Percentiles rank a stretch among this genome's conserved stretches.
Evolutionary conservation across 2,329 filamentous ascomycete species (phyloP).

Genomic region (Apiospora marii): DNA sequence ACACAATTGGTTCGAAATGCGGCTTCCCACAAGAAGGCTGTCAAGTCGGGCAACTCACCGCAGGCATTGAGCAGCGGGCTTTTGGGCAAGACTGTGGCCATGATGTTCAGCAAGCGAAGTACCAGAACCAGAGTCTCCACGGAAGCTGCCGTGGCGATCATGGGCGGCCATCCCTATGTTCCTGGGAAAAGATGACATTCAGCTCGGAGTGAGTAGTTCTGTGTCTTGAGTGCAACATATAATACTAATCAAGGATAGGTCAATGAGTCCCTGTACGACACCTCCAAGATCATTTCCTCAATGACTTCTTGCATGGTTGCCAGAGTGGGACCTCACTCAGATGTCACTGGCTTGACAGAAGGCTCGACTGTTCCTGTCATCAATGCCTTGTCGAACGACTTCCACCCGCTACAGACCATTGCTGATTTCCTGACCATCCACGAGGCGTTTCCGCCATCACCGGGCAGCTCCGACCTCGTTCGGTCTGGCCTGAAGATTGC

Average conservation of each 20-base stretch:
- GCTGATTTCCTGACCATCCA: conserved; percentile 92
- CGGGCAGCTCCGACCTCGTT: conserved; percentile 59
- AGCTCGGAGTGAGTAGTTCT: conserved; percentile 74
- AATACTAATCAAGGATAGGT: conserved; percentile 56
- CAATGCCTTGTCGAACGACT: conserved; percentile 88
- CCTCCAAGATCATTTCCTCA: conserved; percentile 89
- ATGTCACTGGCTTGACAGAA: conserved; percentile 74
- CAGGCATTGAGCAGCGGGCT: conserved; percentile 68
- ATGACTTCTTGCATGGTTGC: conserved; percentile 88
- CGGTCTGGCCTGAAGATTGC: conserved; percentile 88
- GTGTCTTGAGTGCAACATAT: not conserved
- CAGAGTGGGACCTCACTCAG: conserved; percentile 79
- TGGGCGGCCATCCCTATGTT: conserved; percentile 98
- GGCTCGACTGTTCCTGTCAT: conserved; percentile 82
- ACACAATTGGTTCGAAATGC: conserved; percentile 85
- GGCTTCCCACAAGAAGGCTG: conserved; percentile 74
- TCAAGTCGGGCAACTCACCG: conserved; percentile 74
- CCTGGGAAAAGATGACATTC: conserved; percentile 92
- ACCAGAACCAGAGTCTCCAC: conserved; percentile 94
- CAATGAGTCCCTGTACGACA: conserved; percentile 96
- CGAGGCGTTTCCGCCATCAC: conserved; percentile 70
- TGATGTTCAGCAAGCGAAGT: conserved; percentile 97
- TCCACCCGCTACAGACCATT: conserved; percentile 92
- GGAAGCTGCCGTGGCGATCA: conserved; percentile 84
- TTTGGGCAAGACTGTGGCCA: conserved; percentile 81